These are phyloP conservation scores for Fusarium torreyae DNA, from an alignment of 2,329 filamentous ascomycete genomes.

Conservation along the genomic window DNA sequence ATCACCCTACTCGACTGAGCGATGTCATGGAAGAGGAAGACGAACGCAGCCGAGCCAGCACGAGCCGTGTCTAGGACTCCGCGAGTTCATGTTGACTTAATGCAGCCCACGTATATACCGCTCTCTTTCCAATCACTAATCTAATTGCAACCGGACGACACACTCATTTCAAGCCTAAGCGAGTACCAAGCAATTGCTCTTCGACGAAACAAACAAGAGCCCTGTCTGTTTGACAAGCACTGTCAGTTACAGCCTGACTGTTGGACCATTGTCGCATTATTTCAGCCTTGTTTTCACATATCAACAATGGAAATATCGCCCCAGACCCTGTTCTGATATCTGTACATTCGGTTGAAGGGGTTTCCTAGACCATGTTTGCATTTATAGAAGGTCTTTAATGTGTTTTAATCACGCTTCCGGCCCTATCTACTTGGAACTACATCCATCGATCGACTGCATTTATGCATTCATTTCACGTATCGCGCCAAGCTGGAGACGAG, in stretches of 20 bases:
- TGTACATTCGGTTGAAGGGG: conserved; percentile 42
- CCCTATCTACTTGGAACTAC: conserved; percentile 16
- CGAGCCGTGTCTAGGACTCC: conserved; percentile 63
- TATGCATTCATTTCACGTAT: conserved; percentile 5
- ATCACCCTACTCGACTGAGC: conserved; percentile 89
- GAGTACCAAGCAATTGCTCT: conserved; percentile 10
- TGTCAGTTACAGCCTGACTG: conserved; percentile 27
- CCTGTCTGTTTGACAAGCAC: conserved; percentile 14
- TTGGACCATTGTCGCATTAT: conserved; percentile 41
- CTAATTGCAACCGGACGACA: conserved; percentile 29
- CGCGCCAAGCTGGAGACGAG: conserved; percentile 4
- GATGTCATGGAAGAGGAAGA: conserved; percentile 91
- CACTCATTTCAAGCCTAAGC: conserved; percentile 17
- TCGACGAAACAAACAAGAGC: conserved; percentile 18
- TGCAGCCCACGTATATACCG: conserved; percentile 37
- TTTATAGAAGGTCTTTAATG: conserved; percentile 45
- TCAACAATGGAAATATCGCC: conserved; percentile 33
- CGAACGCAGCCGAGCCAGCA: conserved; percentile 82
- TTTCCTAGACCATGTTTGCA: conserved; percentile 47
- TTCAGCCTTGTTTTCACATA: conserved; percentile 29
- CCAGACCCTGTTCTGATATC: conserved; percentile 20
- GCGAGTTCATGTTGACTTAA: conserved; percentile 24
- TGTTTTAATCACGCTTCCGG: conserved; percentile 22
- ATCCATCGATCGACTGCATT: conserved; percentile 7
- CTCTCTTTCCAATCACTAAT: conserved; percentile 26